Base-by-base conservation (phyloP, 371 early-diverging fungal species). In the Entomophthora muscae region DNA sequence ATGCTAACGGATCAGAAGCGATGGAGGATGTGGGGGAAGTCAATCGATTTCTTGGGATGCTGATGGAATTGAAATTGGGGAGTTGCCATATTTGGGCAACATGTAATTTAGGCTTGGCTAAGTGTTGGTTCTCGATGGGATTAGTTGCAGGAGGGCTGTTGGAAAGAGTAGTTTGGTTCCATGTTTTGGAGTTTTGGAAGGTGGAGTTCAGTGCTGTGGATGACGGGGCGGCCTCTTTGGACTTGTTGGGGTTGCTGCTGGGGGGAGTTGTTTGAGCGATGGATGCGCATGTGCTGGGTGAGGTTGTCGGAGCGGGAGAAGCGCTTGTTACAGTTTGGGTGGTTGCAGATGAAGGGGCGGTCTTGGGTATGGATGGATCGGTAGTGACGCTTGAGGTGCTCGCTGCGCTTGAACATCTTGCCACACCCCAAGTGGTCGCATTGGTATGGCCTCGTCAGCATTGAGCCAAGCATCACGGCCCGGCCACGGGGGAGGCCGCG, bases 351-450 rank as follows among this genome's bases (percentile, higher is more conserved):
- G 66, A 70, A 76, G 0, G 76, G 82, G 73, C 79, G 78, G 52
- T 82, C 82, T 33, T 75, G 67, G 0, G 81, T 83, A 64, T 83
- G 83, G 32, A 83, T 79, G 0, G 82, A 83, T 53, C 81, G 74
- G 31, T 81, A 73, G 55, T 83, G 83, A 54, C 83, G 73, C 57
- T 82, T 81, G 17, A 83, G 68, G 66, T 83, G 83, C 60, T 83
- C 83, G 3, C 81, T 78, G 22, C 83, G 65, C 63, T 83, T 83
- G 56, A 83, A 83, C n/a, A 79, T 73, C 65, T 78, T 76, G 55
- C 78, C 77, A 61, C 83, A 83, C 7, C 76, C 79, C 24, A 73
- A 73, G 33, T 71, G 68, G 42, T 68, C 73, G 65, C 83, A 83
- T 28, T 65, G 61, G 33, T 65, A 67, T n/a, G 63, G 61, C 31